Percentiles rank a stretch among this genome's conserved stretches.
Evolutionary conservation across 2,329 filamentous ascomycete species (phyloP).

Genomic region (Aspergillus tamarii): DNA sequence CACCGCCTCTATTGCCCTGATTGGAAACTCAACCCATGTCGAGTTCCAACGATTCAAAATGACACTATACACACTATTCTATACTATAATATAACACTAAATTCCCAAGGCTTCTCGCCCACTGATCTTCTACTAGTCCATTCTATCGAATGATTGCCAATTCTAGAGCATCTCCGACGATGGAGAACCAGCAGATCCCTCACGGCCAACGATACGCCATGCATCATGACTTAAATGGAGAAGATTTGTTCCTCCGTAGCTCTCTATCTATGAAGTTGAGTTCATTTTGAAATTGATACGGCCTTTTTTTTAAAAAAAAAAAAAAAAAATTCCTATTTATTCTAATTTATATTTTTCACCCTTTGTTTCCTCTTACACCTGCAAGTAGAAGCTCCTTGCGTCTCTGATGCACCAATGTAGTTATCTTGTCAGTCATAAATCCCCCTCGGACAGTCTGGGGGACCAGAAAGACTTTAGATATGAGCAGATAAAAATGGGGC

Average conservation of each 20-base stretch:
- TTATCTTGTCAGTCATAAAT: neutral
- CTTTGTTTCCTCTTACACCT: neutral
- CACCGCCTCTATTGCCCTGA: neutral
- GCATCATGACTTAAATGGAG: too few relatives aligned
- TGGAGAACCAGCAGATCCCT: neutral
- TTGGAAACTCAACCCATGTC: neutral
- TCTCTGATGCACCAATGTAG: neutral
- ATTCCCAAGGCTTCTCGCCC: neutral
- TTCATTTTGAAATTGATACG: too few relatives aligned
- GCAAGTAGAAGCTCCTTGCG: neutral
- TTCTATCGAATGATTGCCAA: neutral
- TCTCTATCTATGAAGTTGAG: too few relatives aligned
- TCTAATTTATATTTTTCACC: neutral
- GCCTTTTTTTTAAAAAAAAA: too few relatives aligned
- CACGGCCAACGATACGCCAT: neutral
- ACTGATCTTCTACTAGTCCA: neutral
- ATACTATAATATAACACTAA: neutral
- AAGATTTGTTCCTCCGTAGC: too few relatives aligned
- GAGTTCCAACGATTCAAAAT: too few relatives aligned
- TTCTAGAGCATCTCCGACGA: neutral
- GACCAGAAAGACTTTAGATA: neutral
- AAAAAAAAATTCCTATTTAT: neutral
- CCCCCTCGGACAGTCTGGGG: neutral
- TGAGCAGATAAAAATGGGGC: constrained; percentile 1
- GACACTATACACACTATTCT: neutral